Evolutionary conservation across 345 rosid genomes (phyloP).

Genomic region (Moringa oleifera): DNA sequence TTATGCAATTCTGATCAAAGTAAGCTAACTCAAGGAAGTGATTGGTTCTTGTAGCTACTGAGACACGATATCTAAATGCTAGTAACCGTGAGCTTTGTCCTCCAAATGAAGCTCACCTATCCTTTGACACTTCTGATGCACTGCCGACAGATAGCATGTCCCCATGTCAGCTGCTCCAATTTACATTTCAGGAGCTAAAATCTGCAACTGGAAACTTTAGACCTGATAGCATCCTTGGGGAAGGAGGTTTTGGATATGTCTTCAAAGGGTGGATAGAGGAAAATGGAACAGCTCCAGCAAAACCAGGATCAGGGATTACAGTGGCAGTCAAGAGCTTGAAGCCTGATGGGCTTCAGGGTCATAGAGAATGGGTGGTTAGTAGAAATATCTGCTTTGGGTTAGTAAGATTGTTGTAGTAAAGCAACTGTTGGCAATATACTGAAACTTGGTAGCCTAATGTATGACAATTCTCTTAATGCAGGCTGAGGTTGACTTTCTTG

Average conservation of each 20-base stretch:
- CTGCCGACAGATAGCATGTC: constrained; percentile 26
- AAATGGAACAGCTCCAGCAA: constrained; percentile 73
- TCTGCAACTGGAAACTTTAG: constrained; percentile 79
- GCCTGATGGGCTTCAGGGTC: constrained; percentile 90
- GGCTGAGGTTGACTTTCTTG: constrained; percentile 95
- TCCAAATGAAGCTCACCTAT: constrained; percentile 48
- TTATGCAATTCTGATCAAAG: constrained; percentile 4
- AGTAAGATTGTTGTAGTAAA: constrained; percentile 27
- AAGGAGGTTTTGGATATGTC: constrained; percentile 82
- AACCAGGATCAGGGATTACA: constrained; percentile 77
- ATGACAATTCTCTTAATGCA: constrained; percentile 29
- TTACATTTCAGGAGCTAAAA: constrained; percentile 67
- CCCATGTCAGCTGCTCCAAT: constrained; percentile 54
- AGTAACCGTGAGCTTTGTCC: constrained; percentile 62
- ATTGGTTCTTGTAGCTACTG: constrained; percentile 42
- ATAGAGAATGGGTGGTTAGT: constrained; percentile 88
- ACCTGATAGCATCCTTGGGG: constrained; percentile 85
- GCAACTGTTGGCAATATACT: constrained; percentile 10
- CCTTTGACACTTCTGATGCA: constrained; percentile 42
- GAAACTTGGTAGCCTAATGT: constrained; percentile 13
- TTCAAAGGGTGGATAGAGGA: constrained; percentile 87
- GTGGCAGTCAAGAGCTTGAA: constrained; percentile 86
- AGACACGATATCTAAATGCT: constrained; percentile 68
- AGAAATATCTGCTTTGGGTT: constrained; percentile 38
- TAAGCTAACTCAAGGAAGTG: not conserved